Evolutionary conservation across 495 filamentous ascomycete genomes (phyloP).

Genomic region (Neurospora pannonica): DNA sequence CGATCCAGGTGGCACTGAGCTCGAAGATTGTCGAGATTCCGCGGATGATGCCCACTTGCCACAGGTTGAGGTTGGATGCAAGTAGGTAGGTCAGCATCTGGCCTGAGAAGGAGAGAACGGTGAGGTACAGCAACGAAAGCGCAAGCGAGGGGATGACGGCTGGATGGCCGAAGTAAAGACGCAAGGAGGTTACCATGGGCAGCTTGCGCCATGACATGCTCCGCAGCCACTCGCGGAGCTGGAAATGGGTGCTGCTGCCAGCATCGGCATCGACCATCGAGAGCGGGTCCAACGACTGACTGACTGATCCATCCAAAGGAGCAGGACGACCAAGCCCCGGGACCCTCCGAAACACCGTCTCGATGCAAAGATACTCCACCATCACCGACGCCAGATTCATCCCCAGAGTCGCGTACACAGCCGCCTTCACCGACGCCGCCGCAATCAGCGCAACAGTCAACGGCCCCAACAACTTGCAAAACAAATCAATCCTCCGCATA

Average conservation of each 20-base stretch:
- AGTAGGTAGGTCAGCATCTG: conserved; percentile 55
- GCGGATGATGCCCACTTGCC: conserved; percentile 31
- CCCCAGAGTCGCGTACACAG: conserved; percentile 25
- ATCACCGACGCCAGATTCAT: conserved; percentile 35
- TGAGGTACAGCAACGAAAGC: conserved; percentile 47
- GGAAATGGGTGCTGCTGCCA: background rate
- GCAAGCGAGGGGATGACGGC: conserved; percentile 48
- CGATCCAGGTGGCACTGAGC: conserved; percentile 41
- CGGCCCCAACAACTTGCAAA: conserved; percentile 61
- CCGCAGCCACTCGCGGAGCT: background rate
- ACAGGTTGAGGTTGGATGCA: conserved; percentile 22
- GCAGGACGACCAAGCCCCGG: background rate
- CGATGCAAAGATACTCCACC: conserved; percentile 52
- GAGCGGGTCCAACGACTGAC: background rate
- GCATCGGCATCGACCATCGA: background rate
- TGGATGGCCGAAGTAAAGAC: conserved; percentile 33
- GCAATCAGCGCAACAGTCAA: conserved; percentile 44
- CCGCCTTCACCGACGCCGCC: conserved; percentile 20
- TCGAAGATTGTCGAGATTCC: conserved; percentile 32
- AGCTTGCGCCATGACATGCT: conserved; percentile 1
- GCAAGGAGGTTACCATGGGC: conserved; percentile 5
- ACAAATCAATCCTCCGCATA: conserved; percentile 63
- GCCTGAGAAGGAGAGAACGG: conserved; percentile 47
- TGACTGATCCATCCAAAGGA: background rate
- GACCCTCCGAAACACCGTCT: conserved; percentile 22